Base-by-base conservation (phyloP, 164 flowering plant species). In the Akebia trifoliata region DNA sequence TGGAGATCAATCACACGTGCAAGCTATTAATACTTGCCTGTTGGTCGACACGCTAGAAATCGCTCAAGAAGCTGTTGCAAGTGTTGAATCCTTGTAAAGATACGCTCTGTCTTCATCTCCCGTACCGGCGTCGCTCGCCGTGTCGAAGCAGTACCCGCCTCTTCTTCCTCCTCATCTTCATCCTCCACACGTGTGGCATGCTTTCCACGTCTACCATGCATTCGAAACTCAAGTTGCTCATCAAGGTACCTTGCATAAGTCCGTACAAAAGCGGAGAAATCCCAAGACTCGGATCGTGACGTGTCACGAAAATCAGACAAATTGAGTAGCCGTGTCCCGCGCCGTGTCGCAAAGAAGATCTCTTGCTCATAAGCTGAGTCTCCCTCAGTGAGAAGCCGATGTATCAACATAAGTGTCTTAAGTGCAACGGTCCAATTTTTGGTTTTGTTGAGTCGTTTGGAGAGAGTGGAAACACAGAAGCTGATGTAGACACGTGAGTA, bases 391-490 rank as follows among this genome's bases (percentile, higher is more conserved):
- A 89, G 63, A 26, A 93, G 74, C 10, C 90, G 64, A 32, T 93
- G 90, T 29, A 82, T 72, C 35, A 93, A 66, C 61, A 79, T 70
- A 14, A 93, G 76, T 1, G 85, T 62, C 66, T 90, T 90, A 11
- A 90, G 69, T 20, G 94, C 94, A 18, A 93, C 97, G 4, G 81
- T 75, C 94, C 94, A 93, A 55, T 84, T 90, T 26, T 70, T 69
- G 26, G 98, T 93, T 74, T 85, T 89, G 64, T 70, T 70, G 25
- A 93, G 77, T 26, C 97, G 80, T 60, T 77, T 69, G 3, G 94
- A 74, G 44, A 93, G 58, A 4, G 78, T 59, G 31, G 62, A 20
- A 5, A 93, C 81, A 50, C 92, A 84, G 0, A 88, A 78, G 37
- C 72, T 65, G 7, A 90, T 79, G 55, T 77, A 77, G 7, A 71